Evolutionary conservation across 2,329 filamentous ascomycete species (phyloP).

Genomic region (Lomentospora prolificans): DNA sequence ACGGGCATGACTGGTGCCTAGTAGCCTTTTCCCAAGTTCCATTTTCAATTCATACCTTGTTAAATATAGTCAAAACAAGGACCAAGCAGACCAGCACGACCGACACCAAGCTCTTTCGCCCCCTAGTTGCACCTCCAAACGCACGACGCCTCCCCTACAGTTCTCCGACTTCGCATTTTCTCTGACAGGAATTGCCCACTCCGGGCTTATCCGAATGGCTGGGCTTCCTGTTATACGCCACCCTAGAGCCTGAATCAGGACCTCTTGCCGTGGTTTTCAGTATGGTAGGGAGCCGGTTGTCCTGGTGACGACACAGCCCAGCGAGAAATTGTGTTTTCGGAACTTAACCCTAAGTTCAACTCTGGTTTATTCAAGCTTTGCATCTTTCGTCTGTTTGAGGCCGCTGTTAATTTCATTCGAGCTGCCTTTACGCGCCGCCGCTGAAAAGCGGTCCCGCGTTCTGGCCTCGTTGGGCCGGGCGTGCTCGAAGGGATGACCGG

Average conservation of each 20-base stretch:
- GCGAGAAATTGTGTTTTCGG: slow-evolving; percentile 57
- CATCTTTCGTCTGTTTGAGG: slow-evolving; percentile 49
- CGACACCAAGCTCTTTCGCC: slow-evolving; percentile 3
- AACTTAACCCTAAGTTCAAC: slow-evolving; percentile 92
- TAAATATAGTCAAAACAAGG: background rate
- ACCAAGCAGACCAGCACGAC: background rate
- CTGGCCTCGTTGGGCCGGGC: slow-evolving; percentile 16
- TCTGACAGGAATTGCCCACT: slow-evolving; percentile 50
- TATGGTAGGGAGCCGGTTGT: slow-evolving; percentile 5
- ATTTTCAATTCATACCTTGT: background rate
- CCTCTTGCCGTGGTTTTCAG: slow-evolving; percentile 2
- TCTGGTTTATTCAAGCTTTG: slow-evolving; percentile 63
- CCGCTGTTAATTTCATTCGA: slow-evolving; percentile 50
- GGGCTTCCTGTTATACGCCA: slow-evolving; percentile 38
- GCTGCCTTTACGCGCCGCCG: slow-evolving; percentile 25
- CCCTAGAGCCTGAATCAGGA: slow-evolving; percentile 53
- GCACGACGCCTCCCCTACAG: slow-evolving; percentile 72
- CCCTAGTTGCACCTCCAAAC: background rate
- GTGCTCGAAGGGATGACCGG: slow-evolving; percentile 34
- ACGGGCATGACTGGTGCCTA: background rate
- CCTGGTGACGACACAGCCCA: slow-evolving; percentile 28
- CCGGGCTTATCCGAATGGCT: slow-evolving; percentile 28
- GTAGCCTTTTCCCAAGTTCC: background rate
- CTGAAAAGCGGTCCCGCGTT: slow-evolving; percentile 38
- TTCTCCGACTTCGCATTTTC: slow-evolving; percentile 65